Base-by-base conservation (phyloP, 805 yeast species). In the Kodamaea kakaduensis region DNA sequence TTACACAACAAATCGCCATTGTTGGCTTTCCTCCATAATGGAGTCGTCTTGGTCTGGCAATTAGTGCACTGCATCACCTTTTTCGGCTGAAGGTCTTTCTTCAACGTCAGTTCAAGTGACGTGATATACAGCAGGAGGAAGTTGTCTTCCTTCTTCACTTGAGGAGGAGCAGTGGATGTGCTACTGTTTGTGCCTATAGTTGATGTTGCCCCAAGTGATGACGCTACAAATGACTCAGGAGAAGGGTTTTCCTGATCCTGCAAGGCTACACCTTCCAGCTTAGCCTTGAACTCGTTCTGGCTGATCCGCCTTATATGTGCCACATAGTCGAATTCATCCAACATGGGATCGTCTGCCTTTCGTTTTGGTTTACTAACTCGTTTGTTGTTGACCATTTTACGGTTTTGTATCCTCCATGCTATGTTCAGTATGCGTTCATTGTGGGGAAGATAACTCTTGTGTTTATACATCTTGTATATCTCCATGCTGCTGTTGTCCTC, bases 321-420 rank as follows among this genome's bases (percentile, higher is more conserved):
- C 21, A 67, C 71, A 42, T 67, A 67, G 48, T 67, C 73, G 43
- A 67, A 67, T 30, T 64, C 71, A 31, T 65, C 70, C 25, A 54
- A 43, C 40, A 44, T 53, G 7, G 63, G 60, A 34, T 56, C 61
- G 27, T 47, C 42, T 29, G 36, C 32, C 16, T 41, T 30, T 17
- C 17, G 23, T 24, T 36, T 31, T 3, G 38, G 34, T 19, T 36
- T 36, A 17, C 22, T 25, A 25, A 36, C 31, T n/a, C n/a, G n/a
- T 21, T 30, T 36, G 18, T 4, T 21, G 21, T 30, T 36, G 36
- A 60, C 23, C 24, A 55, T 16, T 41, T 66, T 66, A 25, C 50
- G 50, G 45, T 63, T 67, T 32, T 67, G 69, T 37, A 67, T 65
- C 37, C 73, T 52, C 71, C 71, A 66, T 6, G 73, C 71, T 10